Evolutionary conservation across 495 filamentous ascomycete species (phyloP), one percentile per base, ranked within the genome.

Genomic region (Niebla homalea): DNA sequence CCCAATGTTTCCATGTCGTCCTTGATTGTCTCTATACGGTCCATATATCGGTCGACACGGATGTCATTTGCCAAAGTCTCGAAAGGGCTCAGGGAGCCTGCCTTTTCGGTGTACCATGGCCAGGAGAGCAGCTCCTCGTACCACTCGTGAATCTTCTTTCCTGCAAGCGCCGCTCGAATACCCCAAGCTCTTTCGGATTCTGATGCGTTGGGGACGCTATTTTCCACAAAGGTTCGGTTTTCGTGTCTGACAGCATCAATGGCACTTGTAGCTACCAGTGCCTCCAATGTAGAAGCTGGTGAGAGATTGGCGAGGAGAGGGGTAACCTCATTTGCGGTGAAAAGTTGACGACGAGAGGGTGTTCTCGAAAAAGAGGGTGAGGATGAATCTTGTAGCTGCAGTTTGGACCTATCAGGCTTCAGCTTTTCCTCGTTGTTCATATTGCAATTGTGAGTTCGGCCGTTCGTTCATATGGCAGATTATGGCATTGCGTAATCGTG

Each of bases 1-100:
- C 88, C 79, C 42, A 98, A 68, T 38, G 76, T 74, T 19, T 90
- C 85, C 71, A 96, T 78, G 44, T 79, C 82, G 43, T 80, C 76
- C 19, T 70, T 70, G 54, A 98, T 94, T 47, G 82, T 78, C 35
- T 90, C 83, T 21, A 94, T 73, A 23, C 90, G 75, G 36, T 64
- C 67, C 59, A 89, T 84, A 61, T 92, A 88, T 45, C 67, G 60
- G 25, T 74, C 62, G 0, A 89, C 80, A 23, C 79, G 67, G 5
- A 64, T 58, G 18, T 36, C n/a, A 8, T 48, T 22, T 35, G 25
- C 18, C 29, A 18, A 8, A 6, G 18, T 20, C 21, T 36, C 45
- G 21, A 48, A 48, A 5, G 25, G 18, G n/a, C 12, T 48, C 15
- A 5, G 8, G 5, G 15, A 26, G 7, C 11, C 19, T 18, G 19